phyloP scores from a whole-genome alignment of 1,284 basidiomycete species.

The Ustilago nuda region DNA sequence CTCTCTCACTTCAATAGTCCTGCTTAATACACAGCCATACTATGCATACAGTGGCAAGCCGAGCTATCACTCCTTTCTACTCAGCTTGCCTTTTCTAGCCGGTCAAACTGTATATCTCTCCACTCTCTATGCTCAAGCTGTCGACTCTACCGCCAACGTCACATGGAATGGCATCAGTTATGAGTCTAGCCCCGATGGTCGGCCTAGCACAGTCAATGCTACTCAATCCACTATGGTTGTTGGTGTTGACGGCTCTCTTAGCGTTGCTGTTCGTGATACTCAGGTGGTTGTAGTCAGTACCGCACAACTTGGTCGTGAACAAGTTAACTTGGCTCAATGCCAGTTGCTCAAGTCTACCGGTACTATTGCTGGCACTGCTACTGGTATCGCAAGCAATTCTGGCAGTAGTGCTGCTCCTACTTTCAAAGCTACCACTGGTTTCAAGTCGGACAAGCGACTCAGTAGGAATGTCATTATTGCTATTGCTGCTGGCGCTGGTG shows the following conservation, averaged over 20 bases:
- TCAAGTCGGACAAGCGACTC: constrained; percentile 26
- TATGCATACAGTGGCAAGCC: constrained; percentile 25
- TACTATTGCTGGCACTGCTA: constrained; percentile 12
- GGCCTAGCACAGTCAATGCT: constrained; percentile 32
- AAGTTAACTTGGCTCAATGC: constrained; percentile 34
- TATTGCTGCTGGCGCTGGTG: constrained; percentile 44
- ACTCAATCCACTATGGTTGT: constrained; percentile 38
- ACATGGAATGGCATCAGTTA: constrained; percentile 60
- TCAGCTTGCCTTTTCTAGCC: constrained; percentile 43
- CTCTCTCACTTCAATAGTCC: constrained; percentile 39
- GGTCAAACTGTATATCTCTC: constrained; percentile 54
- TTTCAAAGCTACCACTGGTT: constrained; percentile 55
- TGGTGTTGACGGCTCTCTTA: constrained; percentile 41
- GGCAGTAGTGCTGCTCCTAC: constrained; percentile 45
- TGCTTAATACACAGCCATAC: constrained; percentile 54
- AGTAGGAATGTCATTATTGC: constrained; percentile 46
- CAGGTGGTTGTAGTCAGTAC: constrained; percentile 53
- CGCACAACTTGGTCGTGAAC: constrained; percentile 34
- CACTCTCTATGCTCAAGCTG: constrained; percentile 41
- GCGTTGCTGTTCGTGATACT: constrained; percentile 53
- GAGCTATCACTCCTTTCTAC: constrained; percentile 32
- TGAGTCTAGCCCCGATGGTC: constrained; percentile 40
- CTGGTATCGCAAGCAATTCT: constrained; percentile 11
- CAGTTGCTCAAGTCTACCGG: constrained; percentile 10
- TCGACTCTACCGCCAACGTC: constrained; percentile 46